Percentiles rank a stretch among this genome's conserved stretches.
These are phyloP conservation scores for Candida sp. DNA, from an alignment of 1,139 yeast species.

Conservation along the genomic window DNA sequence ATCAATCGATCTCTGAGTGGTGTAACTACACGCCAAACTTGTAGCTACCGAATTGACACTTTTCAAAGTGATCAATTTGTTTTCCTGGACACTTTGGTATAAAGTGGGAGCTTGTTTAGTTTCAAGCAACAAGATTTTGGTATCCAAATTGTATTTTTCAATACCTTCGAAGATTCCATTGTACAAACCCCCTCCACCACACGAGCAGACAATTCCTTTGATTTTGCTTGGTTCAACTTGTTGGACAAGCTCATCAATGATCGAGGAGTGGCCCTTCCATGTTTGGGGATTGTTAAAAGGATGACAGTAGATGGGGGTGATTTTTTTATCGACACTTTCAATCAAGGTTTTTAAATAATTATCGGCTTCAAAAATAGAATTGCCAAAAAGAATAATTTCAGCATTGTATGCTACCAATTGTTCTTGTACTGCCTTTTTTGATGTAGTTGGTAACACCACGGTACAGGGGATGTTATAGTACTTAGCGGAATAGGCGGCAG, in stretches of 20 bases:
- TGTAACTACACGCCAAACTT: constrained; percentile 57
- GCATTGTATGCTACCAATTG: constrained; percentile 48
- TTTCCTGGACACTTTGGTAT: constrained; percentile 42
- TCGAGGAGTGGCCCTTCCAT: constrained; percentile 67
- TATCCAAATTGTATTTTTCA: constrained; percentile 28
- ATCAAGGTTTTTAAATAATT: constrained; percentile 36
- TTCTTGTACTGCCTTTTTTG: constrained; percentile 29
- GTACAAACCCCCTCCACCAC: constrained; percentile 77
- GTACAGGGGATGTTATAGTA: constrained; percentile 50
- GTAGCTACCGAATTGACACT: constrained; percentile 56
- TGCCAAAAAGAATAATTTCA: constrained; percentile 50
- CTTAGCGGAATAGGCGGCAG: constrained; percentile 62
- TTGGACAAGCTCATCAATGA: constrained; percentile 53
- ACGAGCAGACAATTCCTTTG: constrained; percentile 62
- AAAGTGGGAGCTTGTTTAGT: constrained; percentile 61
- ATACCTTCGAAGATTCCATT: constrained; percentile 61
- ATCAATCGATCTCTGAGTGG: constrained; percentile 45
- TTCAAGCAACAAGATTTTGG: constrained; percentile 50
- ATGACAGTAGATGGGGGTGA: constrained; percentile 57
- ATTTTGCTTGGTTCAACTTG: constrained; percentile 39
- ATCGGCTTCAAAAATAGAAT: constrained; percentile 68
- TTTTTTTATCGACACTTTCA: constrained; percentile 21
- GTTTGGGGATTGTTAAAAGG: constrained; percentile 63
- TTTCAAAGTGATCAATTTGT: constrained; percentile 40
- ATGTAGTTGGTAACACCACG: constrained; percentile 58